Conservation (phyloP, 257 asterid species). For the Ballota nigra region DNA sequence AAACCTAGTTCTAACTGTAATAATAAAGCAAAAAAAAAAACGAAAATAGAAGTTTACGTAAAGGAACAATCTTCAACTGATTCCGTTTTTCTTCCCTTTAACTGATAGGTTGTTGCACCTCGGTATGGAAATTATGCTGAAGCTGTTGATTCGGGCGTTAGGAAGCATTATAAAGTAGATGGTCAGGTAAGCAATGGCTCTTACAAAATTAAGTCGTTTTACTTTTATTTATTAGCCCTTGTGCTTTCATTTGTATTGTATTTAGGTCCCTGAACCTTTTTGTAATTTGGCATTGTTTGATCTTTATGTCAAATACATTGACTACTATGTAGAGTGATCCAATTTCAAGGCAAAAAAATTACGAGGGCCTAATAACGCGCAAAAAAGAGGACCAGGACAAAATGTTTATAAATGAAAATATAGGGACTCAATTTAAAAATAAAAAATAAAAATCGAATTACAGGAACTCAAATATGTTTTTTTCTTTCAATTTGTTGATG, state of each 20-base stretch:
- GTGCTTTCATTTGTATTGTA: not conserved
- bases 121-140: conserved; percentile 74
- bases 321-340: not conserved
- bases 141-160: conserved; percentile 69
- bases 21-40: not conserved
- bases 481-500: not conserved
- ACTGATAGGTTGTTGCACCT: conserved; percentile 77
- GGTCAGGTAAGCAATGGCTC: conserved; percentile 65
- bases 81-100: not conserved
- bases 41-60: not conserved
- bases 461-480: not conserved
- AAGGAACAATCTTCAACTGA: conserved; percentile 14
- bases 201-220: not conserved
- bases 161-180: conserved; percentile 69
- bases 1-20: not conserved
- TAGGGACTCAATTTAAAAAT: not conserved
- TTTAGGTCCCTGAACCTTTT: not conserved
- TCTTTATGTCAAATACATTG: not conserved
- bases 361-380: not conserved
- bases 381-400: not conserved
- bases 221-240: not conserved
- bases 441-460: not conserved
- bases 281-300: not conserved
- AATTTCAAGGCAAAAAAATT: not conserved
- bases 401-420: no score